Conservation (phyloP, 176 grass and related monocot species). For the Zoysia pacifica region DNA sequence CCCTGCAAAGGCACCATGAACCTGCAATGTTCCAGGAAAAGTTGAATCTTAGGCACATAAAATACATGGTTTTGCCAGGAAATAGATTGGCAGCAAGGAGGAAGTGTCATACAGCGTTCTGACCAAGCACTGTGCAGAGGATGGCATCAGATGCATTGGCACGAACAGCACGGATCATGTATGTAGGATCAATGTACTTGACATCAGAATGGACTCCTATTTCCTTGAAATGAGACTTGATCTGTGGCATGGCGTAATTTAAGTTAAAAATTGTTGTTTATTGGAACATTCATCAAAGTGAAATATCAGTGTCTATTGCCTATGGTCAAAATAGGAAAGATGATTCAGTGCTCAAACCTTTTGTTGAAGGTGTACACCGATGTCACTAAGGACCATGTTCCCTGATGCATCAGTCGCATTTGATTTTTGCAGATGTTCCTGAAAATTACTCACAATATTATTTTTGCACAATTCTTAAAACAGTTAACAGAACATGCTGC, state of each 20-base stretch:
- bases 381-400: conserved; percentile 83
- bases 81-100: neutral
- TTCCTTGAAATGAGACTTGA: conserved; percentile 86
- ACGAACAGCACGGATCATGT: conserved; percentile 87
- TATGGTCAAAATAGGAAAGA: neutral
- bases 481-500: neutral
- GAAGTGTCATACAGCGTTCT: conserved; percentile 75
- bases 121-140: conserved; percentile 95
- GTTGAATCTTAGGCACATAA: conserved; percentile 2
- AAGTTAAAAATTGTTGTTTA: conserved; percentile 18
- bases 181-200: conserved; percentile 97
- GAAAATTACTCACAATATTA: conserved; percentile 28
- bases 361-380: conserved; percentile 88
- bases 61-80: neutral
- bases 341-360: conserved; percentile 52
- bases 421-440: conserved; percentile 83
- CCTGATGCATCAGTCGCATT: conserved; percentile 88
- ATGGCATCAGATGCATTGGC: conserved; percentile 98
- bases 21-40: conserved; percentile 43
- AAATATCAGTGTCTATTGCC: neutral
- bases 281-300: neutral
- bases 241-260: conserved; percentile 48
- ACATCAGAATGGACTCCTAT: conserved; percentile 75
- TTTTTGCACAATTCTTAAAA: conserved; percentile 21
- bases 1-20: conserved; percentile 90